A percentile compares a stretch with the other conserved stretches of the same genome.
Evolutionary conservation across 208 protist species (phyloP).

Genomic region (Trypanosoma vivax): DNA sequence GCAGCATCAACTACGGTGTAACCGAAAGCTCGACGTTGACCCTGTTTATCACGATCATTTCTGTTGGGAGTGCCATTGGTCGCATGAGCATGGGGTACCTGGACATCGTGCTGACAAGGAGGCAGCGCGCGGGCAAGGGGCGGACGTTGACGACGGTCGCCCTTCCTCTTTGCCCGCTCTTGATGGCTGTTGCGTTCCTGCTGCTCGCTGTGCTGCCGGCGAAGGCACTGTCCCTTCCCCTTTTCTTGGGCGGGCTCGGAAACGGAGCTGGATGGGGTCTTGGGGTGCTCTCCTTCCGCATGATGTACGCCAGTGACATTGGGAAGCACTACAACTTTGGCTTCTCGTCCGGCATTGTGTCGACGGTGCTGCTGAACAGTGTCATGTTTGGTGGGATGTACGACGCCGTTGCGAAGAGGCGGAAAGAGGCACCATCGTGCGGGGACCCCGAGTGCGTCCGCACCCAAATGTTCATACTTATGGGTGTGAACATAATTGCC

Average conservation of each 20-base stretch:
- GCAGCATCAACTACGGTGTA: not conserved
- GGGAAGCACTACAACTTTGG: slow-evolving; percentile 26
- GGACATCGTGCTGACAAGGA: slow-evolving; percentile 3
- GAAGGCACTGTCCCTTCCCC: slow-evolving; percentile 15
- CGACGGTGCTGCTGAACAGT: slow-evolving; percentile 20
- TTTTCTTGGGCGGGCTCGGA: slow-evolving; percentile 6
- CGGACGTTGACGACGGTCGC: not conserved
- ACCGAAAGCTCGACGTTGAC: not conserved
- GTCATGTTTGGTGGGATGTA: slow-evolving; percentile 20
- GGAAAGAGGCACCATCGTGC: slow-evolving; percentile 6
- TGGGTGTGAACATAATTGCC: too few species aligned
- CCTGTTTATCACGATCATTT: slow-evolving; percentile 7
- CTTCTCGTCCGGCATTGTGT: slow-evolving; percentile 8
- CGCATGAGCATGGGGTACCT: slow-evolving; percentile 7
- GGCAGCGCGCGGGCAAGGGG: not conserved
- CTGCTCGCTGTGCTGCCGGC: slow-evolving; percentile 14
- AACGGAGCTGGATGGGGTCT: slow-evolving; percentile 10
- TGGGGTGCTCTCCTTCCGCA: slow-evolving; percentile 9
- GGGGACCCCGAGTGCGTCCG: not conserved
- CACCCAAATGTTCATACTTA: too few species aligned
- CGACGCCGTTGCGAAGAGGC: not conserved
- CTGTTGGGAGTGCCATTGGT: slow-evolving; percentile 15
- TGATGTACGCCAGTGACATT: slow-evolving; percentile 18
- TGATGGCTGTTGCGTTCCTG: slow-evolving; percentile 1
- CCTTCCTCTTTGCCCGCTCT: not conserved